Evolutionary conservation across 2,329 filamentous ascomycete genomes (phyloP), one percentile per base, ranked within the genome.

Genomic region (Colletotrichum abscissum): DNA sequence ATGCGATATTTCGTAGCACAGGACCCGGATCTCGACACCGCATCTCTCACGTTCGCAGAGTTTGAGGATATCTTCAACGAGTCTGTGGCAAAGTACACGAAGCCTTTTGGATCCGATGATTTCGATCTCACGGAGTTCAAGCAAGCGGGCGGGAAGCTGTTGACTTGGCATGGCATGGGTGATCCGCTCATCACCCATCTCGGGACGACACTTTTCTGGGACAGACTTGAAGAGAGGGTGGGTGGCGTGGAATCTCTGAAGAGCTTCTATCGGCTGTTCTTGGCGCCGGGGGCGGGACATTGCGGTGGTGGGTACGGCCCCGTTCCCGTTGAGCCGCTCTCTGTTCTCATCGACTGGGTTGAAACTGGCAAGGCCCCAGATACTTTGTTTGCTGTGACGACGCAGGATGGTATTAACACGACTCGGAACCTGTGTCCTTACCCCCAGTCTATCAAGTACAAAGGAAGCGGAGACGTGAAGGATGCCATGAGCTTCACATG

Each of bases 231-330:
- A 33, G 16, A 66, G 26, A 56, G 55, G 16, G 46, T 67, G 38
- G 68, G 68, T 11, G 68, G 68, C 19, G 22, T 56, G 11, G 33
- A 54, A 7, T 24, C 8, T 12, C 22, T 62, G 4, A 12, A 26
- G 19, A 84, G 87, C 28, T 88, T 88, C 77, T 90, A 88, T 78
- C 77, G 82, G 2, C 81, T 88, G 75, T 89, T 89, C 77, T 78
- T 82, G 5, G 83, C 89, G 2, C 87, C 87, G 2, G 88, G 88
- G 0, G 85, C 88, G 79, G 81, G 79, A 12, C 88, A 90, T 77
- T 90, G 88, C 69, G 68, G 64, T 52, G 67, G 72, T 11, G 68
- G 68, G 2, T 60, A 71, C n/a, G 68, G 68, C 4, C 68, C 68
- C 1, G 57, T 67, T 1, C 56, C 68, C 6, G 55, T 71, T 16